A percentile compares a stretch with the other conserved stretches of the same genome.
Conservation (phyloP, 2,329 filamentous ascomycete species). For the Domatiomyces catenatus region DNA sequence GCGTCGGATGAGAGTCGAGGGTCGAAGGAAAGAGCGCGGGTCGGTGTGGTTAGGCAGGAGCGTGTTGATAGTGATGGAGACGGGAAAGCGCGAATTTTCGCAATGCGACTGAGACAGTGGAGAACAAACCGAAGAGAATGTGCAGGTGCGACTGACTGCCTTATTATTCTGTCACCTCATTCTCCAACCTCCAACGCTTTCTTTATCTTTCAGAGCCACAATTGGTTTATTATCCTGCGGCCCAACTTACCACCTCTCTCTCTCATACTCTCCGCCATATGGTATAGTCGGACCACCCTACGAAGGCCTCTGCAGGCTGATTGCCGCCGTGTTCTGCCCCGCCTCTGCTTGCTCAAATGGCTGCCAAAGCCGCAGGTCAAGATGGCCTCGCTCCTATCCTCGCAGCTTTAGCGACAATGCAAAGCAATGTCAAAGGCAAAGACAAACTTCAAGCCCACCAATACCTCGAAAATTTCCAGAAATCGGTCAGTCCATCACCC, state of each 20-base stretch:
- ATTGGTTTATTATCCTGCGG: not conserved
- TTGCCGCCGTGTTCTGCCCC: not conserved
- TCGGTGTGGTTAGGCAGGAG: not conserved
- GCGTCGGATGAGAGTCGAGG: not conserved
- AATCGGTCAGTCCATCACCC: slow-evolving; percentile 55
- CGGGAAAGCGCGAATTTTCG: not conserved
- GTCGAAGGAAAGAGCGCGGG: not conserved
- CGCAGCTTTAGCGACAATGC: slow-evolving; percentile 81
- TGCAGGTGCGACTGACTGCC: not conserved
- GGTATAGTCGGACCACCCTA: not conserved
- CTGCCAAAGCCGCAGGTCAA: slow-evolving; percentile 46
- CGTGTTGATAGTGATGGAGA: not conserved
- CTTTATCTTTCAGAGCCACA: not conserved
- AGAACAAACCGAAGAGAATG: not conserved
- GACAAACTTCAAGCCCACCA: slow-evolving; percentile 83
- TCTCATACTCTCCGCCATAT: not conserved
- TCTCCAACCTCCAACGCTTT: not conserved
- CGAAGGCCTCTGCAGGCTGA: not conserved
- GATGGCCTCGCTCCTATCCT: slow-evolving; percentile 70
- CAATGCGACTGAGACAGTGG: not conserved
- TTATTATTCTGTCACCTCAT: not conserved
- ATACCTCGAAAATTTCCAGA: slow-evolving; percentile 89
- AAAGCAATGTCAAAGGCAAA: slow-evolving; percentile 60
- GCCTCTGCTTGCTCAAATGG: slow-evolving; percentile 37
- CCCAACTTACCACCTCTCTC: not conserved